Evolutionary conservation across 805 yeast genomes (phyloP), one percentile per base, ranked within the genome.

Genomic region (Saturnispora kantuleensis): DNA sequence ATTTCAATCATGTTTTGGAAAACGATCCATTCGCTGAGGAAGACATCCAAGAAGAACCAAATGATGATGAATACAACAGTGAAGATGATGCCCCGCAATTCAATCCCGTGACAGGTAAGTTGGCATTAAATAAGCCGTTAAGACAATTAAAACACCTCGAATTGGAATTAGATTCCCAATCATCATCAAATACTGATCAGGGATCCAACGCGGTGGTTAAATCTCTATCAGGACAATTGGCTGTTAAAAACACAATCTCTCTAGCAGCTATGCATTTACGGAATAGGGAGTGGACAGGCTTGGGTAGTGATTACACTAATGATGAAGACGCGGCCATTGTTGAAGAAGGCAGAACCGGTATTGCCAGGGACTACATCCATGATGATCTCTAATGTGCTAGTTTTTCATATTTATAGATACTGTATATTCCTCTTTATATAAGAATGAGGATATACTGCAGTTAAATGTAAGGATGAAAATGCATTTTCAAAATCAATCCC

Each of bases 41-140:
- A 1, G 64, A 58, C 0, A 56, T 58, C 11, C 11, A 40, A 34
- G 11, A 47, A 44, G 3, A 55, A 47, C 5, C 54, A 44, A 12
- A 32, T 17, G 35, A 36, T n/a, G 42, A 40, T 10, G 38, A 43
- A 11, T 55, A 51, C 3, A 44, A 48, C 16, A 64, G 60, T 9
- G 72, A 72, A 35, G 77, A 71, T 5, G 84, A 76, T 37, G 85
- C 77, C 10, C 98, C 97, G 0, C 82, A 77, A 43, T 90, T 90
- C 58, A 84, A 87, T 59, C 84, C 90, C 0, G 95, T 90, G 2
- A 85, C 95, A 0, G 98, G 98, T 1, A 74, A 68, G 53, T 77
- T 74, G 48, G 70, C 77, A 37, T 73, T 79, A 1, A 76, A 95
- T 0, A 70, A 84, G 43, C 98, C 98, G 0, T 65, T 90, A 42